Evolutionary conservation across 164 flowering plant species (phyloP).

Genomic region (Tetrastigma voinierianum): DNA sequence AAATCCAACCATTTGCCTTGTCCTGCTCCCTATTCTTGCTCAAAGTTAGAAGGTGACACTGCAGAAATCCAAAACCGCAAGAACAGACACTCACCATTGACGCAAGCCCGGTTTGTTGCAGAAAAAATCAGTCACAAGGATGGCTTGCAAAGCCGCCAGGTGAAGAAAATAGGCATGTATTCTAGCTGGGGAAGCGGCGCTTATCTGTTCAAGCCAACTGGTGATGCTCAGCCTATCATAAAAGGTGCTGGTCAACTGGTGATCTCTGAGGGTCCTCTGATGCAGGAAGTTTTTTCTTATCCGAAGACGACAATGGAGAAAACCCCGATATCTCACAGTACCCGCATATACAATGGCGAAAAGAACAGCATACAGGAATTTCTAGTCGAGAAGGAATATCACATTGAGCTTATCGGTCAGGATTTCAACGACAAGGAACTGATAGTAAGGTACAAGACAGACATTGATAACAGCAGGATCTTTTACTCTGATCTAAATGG

Average conservation of each 20-base stretch:
- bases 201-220: slow-evolving; percentile 84
- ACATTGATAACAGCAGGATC: slow-evolving; percentile 60
- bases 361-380: slow-evolving; percentile 54
- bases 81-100: slow-evolving; percentile 66
- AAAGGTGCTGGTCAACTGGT: slow-evolving; percentile 56
- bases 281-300: slow-evolving; percentile 79
- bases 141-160: slow-evolving; percentile 51
- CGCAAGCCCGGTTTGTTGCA: slow-evolving; percentile 67
- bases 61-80: slow-evolving; percentile 54
- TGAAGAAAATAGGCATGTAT: slow-evolving; percentile 91
- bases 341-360: slow-evolving; percentile 65
- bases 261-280: slow-evolving; percentile 68
- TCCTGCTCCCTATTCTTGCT: slow-evolving; percentile 72
- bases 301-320: slow-evolving; percentile 64
- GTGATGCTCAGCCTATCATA: slow-evolving; percentile 72
- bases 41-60: slow-evolving; percentile 45
- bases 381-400: slow-evolving; percentile 90
- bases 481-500: slow-evolving; percentile 94
- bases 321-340: slow-evolving; percentile 82
- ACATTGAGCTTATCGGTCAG: slow-evolving; percentile 79
- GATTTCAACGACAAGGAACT: slow-evolving; percentile 76
- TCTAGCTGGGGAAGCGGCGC: slow-evolving; percentile 93
- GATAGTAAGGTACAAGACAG: slow-evolving; percentile 81
- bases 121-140: slow-evolving; percentile 44
- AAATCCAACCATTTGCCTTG: slow-evolving; percentile 40